phyloP scores from a whole-genome alignment of 2,329 filamentous ascomycete species.

The Alternaria sp. region DNA sequence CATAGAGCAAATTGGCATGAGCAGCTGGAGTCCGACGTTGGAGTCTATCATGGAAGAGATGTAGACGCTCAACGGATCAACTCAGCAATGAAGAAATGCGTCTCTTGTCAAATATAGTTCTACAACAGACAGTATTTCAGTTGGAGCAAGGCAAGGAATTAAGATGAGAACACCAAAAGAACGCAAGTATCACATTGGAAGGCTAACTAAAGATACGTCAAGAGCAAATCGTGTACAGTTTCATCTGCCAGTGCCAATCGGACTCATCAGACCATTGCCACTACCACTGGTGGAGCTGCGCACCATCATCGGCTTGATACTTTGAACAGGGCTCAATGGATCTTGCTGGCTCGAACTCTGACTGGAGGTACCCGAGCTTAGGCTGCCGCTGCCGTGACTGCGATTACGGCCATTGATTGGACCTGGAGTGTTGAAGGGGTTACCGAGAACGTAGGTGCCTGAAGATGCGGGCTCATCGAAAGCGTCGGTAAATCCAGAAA shows the following conservation, averaged over 20 bases:
- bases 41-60: background rate
- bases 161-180: constrained; percentile 26
- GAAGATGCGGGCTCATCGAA: constrained; percentile 49
- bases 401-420: constrained; percentile 51
- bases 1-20: background rate
- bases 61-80: constrained; percentile 1
- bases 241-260: constrained; percentile 41
- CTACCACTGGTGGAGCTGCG: constrained; percentile 45
- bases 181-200: constrained; percentile 40
- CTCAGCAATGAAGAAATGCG: background rate
- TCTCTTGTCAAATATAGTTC: background rate
- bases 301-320: constrained; percentile 46
- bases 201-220: constrained; percentile 33
- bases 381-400: constrained; percentile 60
- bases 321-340: constrained; percentile 51
- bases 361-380: constrained; percentile 55
- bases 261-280: constrained; percentile 44
- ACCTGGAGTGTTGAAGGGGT: constrained; percentile 52
- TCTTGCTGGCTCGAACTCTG: constrained; percentile 51
- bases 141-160: background rate
- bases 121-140: background rate
- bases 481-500: constrained; percentile 61
- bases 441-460: constrained; percentile 40
- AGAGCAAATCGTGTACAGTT: constrained; percentile 25
- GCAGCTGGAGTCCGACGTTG: constrained; percentile 4